Evolutionary conservation across 805 yeast genomes (phyloP), one percentile per base, ranked within the genome.

Genomic region (Saccharomycopsis microspora): DNA sequence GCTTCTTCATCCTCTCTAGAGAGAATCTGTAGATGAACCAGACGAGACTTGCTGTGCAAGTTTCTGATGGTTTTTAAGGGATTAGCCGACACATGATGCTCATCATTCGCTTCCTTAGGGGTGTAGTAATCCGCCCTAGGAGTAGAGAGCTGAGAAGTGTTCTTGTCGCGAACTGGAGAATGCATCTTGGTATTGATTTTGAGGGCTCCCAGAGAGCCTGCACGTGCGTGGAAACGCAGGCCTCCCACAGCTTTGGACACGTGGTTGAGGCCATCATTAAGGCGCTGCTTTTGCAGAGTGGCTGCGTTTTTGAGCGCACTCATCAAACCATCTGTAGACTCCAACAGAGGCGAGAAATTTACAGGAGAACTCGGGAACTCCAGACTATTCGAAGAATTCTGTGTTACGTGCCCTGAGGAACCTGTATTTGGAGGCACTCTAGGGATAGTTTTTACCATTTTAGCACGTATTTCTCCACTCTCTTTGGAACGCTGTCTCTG

Each of bases 221-320:
- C 19, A 19, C 19, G 19, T 19, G 19, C 19, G 19, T 19, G 19
- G 19, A 19, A 19, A 19, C 19, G 19, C 19, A 19, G 19, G 19
- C 19, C 19, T 19, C 19, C 19, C 2, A 50, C 50, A 5, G 47
- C 53, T 19, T 50, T 50, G 8, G 53, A 46, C 4, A 40, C 48
- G 27, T 50, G 45, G 27, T 32, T 50, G 34, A 50, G 7, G 5
- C 51, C 42, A 31, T 47, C 52, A 40, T 45, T 42, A 29, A 48
- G 30, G 37, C 43, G 45, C 39, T 51, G 52, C 41, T 48, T 48
- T 30, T 42, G 32, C 35, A 41, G 49, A 32, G 35, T 47, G 5
- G 50, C 50, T 5, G 48, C 48, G 32, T 45, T 51, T 30, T 48
- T 51, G 10, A 51, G 36, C 3, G 43, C 52, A 40, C 34, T 40